Evolutionary conservation across 176 grass and related monocot genomes (phyloP).

Genomic region (Metroxylon sagu): DNA sequence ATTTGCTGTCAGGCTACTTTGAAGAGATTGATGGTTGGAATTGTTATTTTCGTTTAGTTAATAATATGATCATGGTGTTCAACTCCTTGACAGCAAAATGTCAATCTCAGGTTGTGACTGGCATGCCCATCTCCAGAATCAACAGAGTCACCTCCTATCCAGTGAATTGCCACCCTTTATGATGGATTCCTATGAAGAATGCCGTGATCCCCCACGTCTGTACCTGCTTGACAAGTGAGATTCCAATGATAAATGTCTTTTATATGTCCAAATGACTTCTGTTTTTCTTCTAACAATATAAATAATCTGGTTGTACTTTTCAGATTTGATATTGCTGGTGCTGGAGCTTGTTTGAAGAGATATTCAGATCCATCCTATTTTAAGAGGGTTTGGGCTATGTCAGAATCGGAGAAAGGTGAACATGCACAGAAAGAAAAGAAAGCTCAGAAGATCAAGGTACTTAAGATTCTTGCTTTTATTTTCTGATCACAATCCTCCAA

Average conservation of each 20-base stretch:
- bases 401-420: conserved; percentile 41
- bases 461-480: background rate
- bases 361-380: conserved; percentile 99
- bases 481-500: background rate
- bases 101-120: conserved; percentile 71
- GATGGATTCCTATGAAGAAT: conserved; percentile 99
- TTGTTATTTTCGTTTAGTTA: too few relatives aligned
- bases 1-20: too few relatives aligned
- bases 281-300: background rate
- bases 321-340: conserved; percentile 90
- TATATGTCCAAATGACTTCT: background rate
- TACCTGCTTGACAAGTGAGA: conserved; percentile 95
- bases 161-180: conserved; percentile 88
- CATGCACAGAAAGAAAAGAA: conserved; percentile 54
- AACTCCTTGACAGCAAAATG: background rate
- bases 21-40: too few relatives aligned
- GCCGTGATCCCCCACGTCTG: conserved; percentile 85
- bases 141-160: conserved; percentile 62
- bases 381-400: conserved; percentile 73
- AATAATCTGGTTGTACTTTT: conserved; percentile 15
- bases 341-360: conserved; percentile 86
- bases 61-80: too few relatives aligned
- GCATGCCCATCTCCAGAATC: conserved; percentile 45
- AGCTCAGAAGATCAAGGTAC: conserved; percentile 79
- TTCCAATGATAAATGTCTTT: background rate